phyloP scores from a whole-genome alignment of 1,284 basidiomycete species.

The Fistulina hepatica region DNA sequence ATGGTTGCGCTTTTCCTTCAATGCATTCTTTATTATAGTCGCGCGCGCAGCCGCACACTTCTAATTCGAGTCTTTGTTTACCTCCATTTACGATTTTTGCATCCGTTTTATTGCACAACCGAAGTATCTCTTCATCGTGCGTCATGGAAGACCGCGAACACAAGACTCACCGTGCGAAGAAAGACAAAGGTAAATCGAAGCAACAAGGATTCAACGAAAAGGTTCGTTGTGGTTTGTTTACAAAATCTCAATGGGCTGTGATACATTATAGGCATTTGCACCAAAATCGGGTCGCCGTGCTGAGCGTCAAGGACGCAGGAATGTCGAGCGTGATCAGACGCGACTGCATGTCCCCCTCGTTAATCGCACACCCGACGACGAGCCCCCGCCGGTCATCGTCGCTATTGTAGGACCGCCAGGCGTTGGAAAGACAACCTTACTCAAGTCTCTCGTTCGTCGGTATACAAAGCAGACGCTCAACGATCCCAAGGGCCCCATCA shows the following conservation, averaged over 20 bases:
- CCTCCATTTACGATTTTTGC: too few species aligned
- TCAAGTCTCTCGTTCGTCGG: constrained; percentile 85
- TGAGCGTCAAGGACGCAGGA: constrained; percentile 81
- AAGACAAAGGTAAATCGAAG: constrained; percentile 60
- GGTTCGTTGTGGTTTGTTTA: constrained; percentile 34
- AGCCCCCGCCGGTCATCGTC: constrained; percentile 89
- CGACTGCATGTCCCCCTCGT: constrained; percentile 94
- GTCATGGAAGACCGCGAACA: constrained; percentile 60
- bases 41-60: too few species aligned
- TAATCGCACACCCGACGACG: constrained; percentile 85
- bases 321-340: constrained; percentile 90
- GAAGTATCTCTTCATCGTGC: too few species aligned
- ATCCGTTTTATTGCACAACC: too few species aligned
- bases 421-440: constrained; percentile 78
- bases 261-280: constrained; percentile 71
- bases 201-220: constrained; percentile 84
- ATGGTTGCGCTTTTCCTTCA: too few species aligned
- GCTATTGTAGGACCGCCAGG: constrained; percentile 95
- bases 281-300: constrained; percentile 83
- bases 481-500: constrained; percentile 89
- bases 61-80: too few species aligned
- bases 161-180: constrained; percentile 68
- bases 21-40: too few species aligned
- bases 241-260: constrained; percentile 1
- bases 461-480: constrained; percentile 93